phyloP scores from a whole-genome alignment of 345 rosid genomes.

The Populus simonii region DNA sequence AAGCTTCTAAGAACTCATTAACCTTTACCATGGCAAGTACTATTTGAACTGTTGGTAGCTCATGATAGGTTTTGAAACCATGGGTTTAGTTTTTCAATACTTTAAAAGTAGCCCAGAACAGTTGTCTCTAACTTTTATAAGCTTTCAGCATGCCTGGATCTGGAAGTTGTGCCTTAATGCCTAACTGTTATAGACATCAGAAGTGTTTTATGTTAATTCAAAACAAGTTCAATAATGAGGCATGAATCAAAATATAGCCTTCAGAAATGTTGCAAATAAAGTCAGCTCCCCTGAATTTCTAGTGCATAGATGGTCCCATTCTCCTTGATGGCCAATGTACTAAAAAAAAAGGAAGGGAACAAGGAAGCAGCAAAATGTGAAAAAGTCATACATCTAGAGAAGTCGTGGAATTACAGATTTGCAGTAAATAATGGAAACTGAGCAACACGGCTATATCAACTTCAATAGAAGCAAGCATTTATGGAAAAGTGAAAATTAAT shows the following conservation, averaged over 20 bases:
- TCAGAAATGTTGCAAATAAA: neutral
- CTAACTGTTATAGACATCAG: neutral
- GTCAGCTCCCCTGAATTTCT: neutral
- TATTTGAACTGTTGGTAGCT: neutral
- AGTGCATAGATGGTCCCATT: neutral
- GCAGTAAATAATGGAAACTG: neutral
- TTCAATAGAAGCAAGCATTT: conserved; percentile 6
- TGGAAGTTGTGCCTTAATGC: neutral
- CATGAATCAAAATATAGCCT: neutral
- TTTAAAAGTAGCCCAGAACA: neutral
- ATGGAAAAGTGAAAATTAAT: conserved; percentile 14
- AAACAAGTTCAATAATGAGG: neutral
- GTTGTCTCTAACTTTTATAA: neutral
- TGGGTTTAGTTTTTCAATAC: neutral
- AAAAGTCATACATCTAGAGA: conserved; percentile 13
- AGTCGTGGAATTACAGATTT: neutral
- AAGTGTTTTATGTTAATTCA: neutral
- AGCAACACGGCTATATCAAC: neutral
- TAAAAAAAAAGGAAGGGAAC: neutral
- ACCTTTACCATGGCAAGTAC: neutral
- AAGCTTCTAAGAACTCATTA: neutral
- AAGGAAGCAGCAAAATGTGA: neutral
- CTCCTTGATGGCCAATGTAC: neutral
- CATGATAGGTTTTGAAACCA: neutral
- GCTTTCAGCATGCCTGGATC: neutral